These are phyloP conservation scores for Gymnopilus dilepis DNA, from an alignment of 768 basidiomycete species.

Conservation along the genomic window DNA sequence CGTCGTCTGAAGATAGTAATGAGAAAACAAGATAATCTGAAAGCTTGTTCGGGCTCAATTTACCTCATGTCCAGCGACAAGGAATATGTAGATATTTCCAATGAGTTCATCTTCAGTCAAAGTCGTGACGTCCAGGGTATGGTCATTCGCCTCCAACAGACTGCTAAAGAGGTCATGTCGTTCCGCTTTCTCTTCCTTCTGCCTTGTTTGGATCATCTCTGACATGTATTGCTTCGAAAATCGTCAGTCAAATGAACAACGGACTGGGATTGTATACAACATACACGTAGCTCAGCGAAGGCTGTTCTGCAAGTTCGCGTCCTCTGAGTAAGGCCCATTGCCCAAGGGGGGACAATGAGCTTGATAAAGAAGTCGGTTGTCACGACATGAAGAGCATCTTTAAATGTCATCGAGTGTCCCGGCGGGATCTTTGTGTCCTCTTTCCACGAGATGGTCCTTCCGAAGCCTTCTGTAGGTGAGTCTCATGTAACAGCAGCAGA, in stretches of 20 bases:
- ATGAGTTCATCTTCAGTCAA: slow-evolving; percentile 51
- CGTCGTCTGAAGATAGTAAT: slow-evolving; percentile 38
- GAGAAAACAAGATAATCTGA: slow-evolving; percentile 43
- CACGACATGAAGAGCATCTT: slow-evolving; percentile 50
- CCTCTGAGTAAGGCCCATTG: slow-evolving; percentile 39
- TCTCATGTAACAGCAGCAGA: too few species aligned
- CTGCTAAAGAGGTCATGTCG: slow-evolving; percentile 58
- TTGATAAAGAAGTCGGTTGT: slow-evolving; percentile 43
- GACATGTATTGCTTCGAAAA: slow-evolving; percentile 42
- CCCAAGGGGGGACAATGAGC: slow-evolving; percentile 45
- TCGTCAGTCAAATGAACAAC: neutral
- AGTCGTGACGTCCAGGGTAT: slow-evolving; percentile 37
- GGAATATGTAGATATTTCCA: slow-evolving; percentile 55
- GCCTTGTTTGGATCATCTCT: slow-evolving; percentile 58
- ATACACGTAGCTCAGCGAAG: slow-evolving; percentile 50
- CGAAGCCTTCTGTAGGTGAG: slow-evolving; percentile 48
- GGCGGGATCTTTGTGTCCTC: slow-evolving; percentile 42
- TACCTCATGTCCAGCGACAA: slow-evolving; percentile 70
- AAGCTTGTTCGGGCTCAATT: slow-evolving; percentile 37
- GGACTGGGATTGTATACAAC: slow-evolving; percentile 4
- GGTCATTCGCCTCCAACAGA: slow-evolving; percentile 55
- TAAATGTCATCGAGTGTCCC: slow-evolving; percentile 54
- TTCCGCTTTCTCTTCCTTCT: slow-evolving; percentile 39
- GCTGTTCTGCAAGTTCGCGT: slow-evolving; percentile 38
- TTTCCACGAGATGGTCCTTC: slow-evolving; percentile 53